Conservation (phyloP, 106 monocot genomes). For the Amphibolis antarctica region DNA sequence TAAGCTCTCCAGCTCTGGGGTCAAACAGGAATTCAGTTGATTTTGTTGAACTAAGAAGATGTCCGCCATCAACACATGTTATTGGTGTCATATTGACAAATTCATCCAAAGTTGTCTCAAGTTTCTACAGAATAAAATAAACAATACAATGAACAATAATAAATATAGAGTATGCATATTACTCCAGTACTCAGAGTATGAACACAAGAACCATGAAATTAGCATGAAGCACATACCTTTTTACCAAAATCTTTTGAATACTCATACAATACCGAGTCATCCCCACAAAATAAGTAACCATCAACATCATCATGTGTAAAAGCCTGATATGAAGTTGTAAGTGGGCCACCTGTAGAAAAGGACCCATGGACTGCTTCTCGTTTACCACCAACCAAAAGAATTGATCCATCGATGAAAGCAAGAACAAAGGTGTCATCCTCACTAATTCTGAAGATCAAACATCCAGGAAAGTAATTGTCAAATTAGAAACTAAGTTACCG, state of each 20-base stretch:
- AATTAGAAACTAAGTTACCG: neutral
- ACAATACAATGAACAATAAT: slow-evolving; percentile 3
- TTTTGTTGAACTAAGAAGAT: slow-evolving; percentile 58
- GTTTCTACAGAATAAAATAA: slow-evolving; percentile 37
- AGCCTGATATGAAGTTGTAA: slow-evolving; percentile 20
- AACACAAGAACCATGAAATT: neutral
- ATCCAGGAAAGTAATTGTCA: neutral
- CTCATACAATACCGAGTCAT: slow-evolving; percentile 21
- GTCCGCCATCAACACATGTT: slow-evolving; percentile 19
- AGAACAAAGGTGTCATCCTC: slow-evolving; percentile 3
- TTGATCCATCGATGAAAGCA: slow-evolving; percentile 26
- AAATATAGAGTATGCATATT: neutral
- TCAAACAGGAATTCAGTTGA: slow-evolving; percentile 50
- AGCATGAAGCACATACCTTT: slow-evolving; percentile 5
- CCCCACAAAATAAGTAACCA: slow-evolving; percentile 12
- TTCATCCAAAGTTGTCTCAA: slow-evolving; percentile 54
- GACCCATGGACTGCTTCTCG: neutral
- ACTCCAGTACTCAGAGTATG: too few species aligned
- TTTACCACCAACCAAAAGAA: slow-evolving; percentile 10
- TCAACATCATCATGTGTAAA: slow-evolving; percentile 7
- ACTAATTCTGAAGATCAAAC: neutral
- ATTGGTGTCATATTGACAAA: slow-evolving; percentile 45
- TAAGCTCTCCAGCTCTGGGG: slow-evolving; percentile 46
- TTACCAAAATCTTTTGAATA: slow-evolving; percentile 14
- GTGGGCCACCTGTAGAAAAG: slow-evolving; percentile 16